Base-by-base conservation (phyloP, 495 filamentous ascomycete genomes). In the Cudoniella acicularis region DNA sequence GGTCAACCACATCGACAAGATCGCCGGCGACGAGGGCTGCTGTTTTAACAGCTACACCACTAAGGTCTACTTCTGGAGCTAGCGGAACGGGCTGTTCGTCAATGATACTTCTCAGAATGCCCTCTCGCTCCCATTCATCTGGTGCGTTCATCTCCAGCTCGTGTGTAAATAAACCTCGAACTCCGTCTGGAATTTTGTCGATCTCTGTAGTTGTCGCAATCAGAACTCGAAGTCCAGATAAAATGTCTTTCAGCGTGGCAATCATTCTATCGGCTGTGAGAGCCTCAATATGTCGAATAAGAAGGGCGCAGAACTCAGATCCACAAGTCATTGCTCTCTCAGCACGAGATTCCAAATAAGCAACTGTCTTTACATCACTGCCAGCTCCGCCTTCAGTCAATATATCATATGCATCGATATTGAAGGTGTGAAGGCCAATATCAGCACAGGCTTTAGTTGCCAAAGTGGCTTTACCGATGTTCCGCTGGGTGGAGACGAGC, bases 1-100 rank as follows among this genome's bases (percentile, higher is more conserved):
- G 83, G 64, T 97, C 92, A 48, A 97, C 91, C 1, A 98, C 92
- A 63, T 98, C 94, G 6, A 92, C 87, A 26, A 98, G 75, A 70
- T 98, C 91, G 11, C 94, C 93, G 23, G 93, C 94, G 10, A 98
- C 94, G 8, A 98, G 80, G 17, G 94, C 94, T 26, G 94, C 94
- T 3, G 94, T 98, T 79, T 97, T 98, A 49, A 97, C 77, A 6
- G 94, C 93, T 30, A 98, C 85, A 20, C 86, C 79, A 25, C 83
- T 77, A 6, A 98, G 77, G 11, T 96, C 91, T 0, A 96, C 92
- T 61, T 95, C 88, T 0, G 84, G 78, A 1, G 89, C 86, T 1
- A 96, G 71, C 18, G 80, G 79, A 21, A 96, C 77, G 23, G 87
- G 84, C 30, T 85, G 80, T 50, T 91, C 87, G 47, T 87, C 81